Base-by-base conservation (phyloP, 306 rosid species). In the Oxytropis ochrocephala region DNA sequence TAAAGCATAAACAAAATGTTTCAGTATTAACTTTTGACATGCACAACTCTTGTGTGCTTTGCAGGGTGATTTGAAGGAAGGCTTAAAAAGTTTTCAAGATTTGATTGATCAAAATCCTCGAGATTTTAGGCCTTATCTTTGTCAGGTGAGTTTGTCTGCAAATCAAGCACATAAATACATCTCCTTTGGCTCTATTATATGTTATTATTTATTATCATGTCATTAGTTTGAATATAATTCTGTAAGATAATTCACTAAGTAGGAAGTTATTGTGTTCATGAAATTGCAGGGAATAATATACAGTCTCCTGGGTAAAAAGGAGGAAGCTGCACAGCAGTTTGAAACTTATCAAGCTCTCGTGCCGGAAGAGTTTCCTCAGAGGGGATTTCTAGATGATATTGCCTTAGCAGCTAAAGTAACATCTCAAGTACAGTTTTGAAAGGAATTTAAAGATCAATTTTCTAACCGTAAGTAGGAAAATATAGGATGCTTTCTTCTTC, bases 51-150 rank as follows among this genome's bases (percentile, higher is more conserved):
- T 30, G 33, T 71, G 18, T 70, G 70, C 58, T 68, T 80, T 80
- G 65, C 83, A 90, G 98, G 97, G 97, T 66, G 79, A 84, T 66
- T 77, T 93, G 82, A 96, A 85, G 70, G 91, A 86, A 74, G 96
- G 84, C 47, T 76, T 86, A 80, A 78, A 86, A 72, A 67, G 72
- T 55, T 90, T 90, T 78, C 96, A 86, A 79, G 87, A 77, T 69
- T 81, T 93, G 63, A 81, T 86, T 10, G 72, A 82, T 12, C 90
- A 88, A 49, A 83, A 93, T 82, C 94, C 90, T 63, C 84, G 92
- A 46, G 97, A 93, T 82, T 93, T 93, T 78, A 87, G 97, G 58
- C 97, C 97, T 69, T 90, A 90, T 84, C 93, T 93, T 76, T 90
- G 93, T 75, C 90, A 79, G 96, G 98, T 90, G 78, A 78, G 86